Evolutionary conservation across 768 basidiomycete species (phyloP).

Genomic region (Chalciporus pseudorubinellus): DNA sequence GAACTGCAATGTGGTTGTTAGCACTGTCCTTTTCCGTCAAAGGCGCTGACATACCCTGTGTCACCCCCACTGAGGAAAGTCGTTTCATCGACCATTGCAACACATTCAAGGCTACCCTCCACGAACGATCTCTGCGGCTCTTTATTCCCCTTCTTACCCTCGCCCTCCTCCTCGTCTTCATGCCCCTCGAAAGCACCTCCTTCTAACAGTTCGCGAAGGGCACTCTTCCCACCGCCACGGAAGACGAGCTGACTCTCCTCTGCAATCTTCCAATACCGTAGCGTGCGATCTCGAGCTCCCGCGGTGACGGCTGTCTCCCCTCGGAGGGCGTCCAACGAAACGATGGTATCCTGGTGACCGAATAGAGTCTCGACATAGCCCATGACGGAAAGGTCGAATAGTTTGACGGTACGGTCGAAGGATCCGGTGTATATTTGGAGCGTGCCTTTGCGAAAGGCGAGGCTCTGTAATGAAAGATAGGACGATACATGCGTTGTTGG

Average conservation of each 20-base stretch:
- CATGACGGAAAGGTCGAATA: conserved; percentile 80
- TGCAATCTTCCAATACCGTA: conserved; percentile 93
- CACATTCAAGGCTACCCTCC: conserved; percentile 90
- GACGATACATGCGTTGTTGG: not conserved
- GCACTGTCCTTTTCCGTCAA: not conserved
- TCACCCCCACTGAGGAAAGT: conserved; percentile 94
- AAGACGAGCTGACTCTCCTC: conserved; percentile 97
- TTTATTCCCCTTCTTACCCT: conserved; percentile 32
- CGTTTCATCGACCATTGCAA: conserved; percentile 93
- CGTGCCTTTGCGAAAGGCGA: conserved; percentile 77
- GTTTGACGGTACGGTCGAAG: conserved; percentile 85
- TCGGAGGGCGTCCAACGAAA: conserved; percentile 75
- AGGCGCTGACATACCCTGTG: conserved; percentile 66
- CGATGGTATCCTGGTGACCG: conserved; percentile 90
- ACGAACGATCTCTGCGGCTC: conserved; percentile 48
- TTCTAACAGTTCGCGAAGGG: conserved; percentile 76
- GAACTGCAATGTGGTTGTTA: conserved; percentile 41
- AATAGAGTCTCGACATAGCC: conserved; percentile 96
- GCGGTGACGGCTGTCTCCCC: conserved; percentile 83
- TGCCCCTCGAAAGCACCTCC: conserved; percentile 63
- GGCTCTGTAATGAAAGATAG: conserved; percentile 41
- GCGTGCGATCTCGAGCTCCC: conserved; percentile 88
- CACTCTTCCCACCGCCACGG: conserved; percentile 88
- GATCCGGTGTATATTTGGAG: conserved; percentile 69
- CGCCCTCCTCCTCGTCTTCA: conserved; percentile 48